Percentiles rank a stretch among this genome's conserved stretches.
These are phyloP conservation scores for Aspergillus ruber DNA, from an alignment of 2,329 filamentous ascomycete species.

Conservation along the genomic window DNA sequence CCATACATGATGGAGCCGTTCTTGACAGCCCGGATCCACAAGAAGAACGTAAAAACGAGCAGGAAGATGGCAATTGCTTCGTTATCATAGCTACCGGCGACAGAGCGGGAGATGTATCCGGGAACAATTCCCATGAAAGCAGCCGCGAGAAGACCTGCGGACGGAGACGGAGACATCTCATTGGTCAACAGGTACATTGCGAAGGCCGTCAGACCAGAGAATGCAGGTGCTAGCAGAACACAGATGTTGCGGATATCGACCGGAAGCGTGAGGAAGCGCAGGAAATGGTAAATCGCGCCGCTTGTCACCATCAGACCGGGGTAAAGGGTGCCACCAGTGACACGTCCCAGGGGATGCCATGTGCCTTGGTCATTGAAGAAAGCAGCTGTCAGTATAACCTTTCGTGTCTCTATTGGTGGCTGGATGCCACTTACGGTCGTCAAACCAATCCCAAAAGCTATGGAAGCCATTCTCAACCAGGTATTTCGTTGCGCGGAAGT, in stretches of 20 bases:
- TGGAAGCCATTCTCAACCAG: constrained; percentile 95
- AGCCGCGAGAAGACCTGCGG: constrained; percentile 88
- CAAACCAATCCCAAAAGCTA: constrained; percentile 99
- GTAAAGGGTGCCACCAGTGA: constrained; percentile 97
- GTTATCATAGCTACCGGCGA: constrained; percentile 98
- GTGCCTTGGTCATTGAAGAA: constrained; percentile 51
- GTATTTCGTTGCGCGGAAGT: constrained; percentile 97
- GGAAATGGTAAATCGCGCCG: constrained; percentile 89
- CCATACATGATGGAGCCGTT: constrained; percentile 95
- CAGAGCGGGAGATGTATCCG: constrained; percentile 95
- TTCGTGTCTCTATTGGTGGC: not conserved
- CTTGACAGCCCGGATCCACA: constrained; percentile 99
- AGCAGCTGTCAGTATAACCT: not conserved
- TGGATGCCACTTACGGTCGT: constrained; percentile 63
- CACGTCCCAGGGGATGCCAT: constrained; percentile 97
- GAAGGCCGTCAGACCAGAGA: constrained; percentile 87
- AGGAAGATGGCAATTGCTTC: constrained; percentile 99
- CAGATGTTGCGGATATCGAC: constrained; percentile 99
- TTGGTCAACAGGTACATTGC: constrained; percentile 92
- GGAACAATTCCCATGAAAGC: constrained; percentile 96
- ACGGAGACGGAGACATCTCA: constrained; percentile 93
- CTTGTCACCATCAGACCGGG: constrained; percentile 99
- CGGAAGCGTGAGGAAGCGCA: constrained; percentile 80
- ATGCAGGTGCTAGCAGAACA: constrained; percentile 88
- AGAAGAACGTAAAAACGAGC: constrained; percentile 94